These are phyloP conservation scores for Tricladium varicosporioides DNA, from an alignment of 2,329 filamentous ascomycete species.

Conservation along the genomic window DNA sequence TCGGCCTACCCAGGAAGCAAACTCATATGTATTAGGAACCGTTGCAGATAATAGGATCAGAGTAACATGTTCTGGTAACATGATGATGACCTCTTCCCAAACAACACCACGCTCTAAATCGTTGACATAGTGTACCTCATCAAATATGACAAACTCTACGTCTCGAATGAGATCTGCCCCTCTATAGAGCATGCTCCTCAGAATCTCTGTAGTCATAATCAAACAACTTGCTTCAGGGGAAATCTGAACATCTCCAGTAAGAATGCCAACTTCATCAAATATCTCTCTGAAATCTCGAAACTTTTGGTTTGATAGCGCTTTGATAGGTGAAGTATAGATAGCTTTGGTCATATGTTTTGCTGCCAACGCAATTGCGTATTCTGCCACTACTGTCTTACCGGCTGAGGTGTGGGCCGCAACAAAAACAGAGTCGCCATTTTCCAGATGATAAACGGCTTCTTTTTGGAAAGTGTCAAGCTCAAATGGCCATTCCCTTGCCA, in stretches of 20 bases:
- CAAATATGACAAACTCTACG: conserved; percentile 98
- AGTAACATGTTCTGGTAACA: conserved; percentile 96
- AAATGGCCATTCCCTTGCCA: conserved; percentile 95
- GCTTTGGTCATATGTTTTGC: conserved; percentile 99
- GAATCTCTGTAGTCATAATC: conserved; percentile 98
- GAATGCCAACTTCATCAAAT: conserved; percentile 94
- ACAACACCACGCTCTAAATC: conserved; percentile 94
- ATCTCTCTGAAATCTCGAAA: conserved; percentile 89
- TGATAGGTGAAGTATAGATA: conserved; percentile 98
- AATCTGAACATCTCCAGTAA: conserved; percentile 97
- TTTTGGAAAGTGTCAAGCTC: conserved; percentile 98
- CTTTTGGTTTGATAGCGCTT: conserved; percentile 97
- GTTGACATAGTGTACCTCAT: conserved; percentile 98
- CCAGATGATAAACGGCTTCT: conserved; percentile 95
- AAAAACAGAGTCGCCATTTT: conserved; percentile 95
- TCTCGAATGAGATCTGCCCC: conserved; percentile 95
- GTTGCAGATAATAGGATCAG: conserved; percentile 94
- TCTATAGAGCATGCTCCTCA: conserved; percentile 96
- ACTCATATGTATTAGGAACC: conserved; percentile 95
- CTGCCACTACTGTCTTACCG: conserved; percentile 95
- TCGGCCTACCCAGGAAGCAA: conserved; percentile 95
- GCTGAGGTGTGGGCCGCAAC: conserved; percentile 97
- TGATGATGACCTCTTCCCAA: conserved; percentile 99
- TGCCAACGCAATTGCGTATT: conserved; percentile 94
- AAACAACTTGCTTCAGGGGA: conserved; percentile 95